Percentiles rank a stretch among this genome's conserved stretches.
Evolutionary conservation across 176 grass and related monocot species (phyloP).

Genomic region (Oryza brachyantha): DNA sequence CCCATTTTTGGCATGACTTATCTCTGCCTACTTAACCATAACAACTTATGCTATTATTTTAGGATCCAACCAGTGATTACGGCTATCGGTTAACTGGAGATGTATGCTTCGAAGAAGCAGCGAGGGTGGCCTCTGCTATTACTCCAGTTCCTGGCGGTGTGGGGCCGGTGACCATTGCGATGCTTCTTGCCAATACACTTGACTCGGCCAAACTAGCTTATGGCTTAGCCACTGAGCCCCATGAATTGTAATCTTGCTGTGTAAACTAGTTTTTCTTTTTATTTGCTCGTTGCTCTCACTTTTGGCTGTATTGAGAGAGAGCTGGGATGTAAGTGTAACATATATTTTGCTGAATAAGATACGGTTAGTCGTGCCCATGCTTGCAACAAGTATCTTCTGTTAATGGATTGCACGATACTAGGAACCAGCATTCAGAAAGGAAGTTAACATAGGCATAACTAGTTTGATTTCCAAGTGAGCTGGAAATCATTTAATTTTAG

Average conservation of each 20-base stretch:
- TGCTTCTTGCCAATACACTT: slow-evolving; percentile 89
- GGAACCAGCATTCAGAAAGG: not conserved
- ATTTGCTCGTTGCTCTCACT: not conserved
- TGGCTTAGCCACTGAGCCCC: slow-evolving; percentile 32
- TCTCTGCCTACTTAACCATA: not conserved
- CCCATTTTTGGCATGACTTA: not conserved
- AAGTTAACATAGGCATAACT: not conserved
- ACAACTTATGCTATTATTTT: slow-evolving; percentile 10
- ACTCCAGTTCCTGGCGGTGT: slow-evolving; percentile 95
- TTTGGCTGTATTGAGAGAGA: slow-evolving; percentile 27
- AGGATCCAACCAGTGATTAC: slow-evolving; percentile 72
- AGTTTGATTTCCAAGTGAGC: not conserved
- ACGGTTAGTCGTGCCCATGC: not conserved
- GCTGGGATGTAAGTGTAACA: slow-evolving; percentile 17
- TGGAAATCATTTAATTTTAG: not conserved
- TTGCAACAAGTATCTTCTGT: not conserved
- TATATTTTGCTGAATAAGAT: slow-evolving; percentile 6
- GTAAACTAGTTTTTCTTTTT: slow-evolving; percentile 39
- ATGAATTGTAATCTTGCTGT: not conserved
- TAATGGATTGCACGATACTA: not conserved
- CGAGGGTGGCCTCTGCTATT: slow-evolving; percentile 73
- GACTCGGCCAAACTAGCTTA: slow-evolving; percentile 65
- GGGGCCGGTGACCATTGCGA: slow-evolving; percentile 80
- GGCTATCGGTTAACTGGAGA: slow-evolving; percentile 84
- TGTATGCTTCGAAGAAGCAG: slow-evolving; percentile 87